These are phyloP conservation scores for Cladosporium sp. DNA, from an alignment of 2,329 filamentous ascomycete species.

Conservation along the genomic window DNA sequence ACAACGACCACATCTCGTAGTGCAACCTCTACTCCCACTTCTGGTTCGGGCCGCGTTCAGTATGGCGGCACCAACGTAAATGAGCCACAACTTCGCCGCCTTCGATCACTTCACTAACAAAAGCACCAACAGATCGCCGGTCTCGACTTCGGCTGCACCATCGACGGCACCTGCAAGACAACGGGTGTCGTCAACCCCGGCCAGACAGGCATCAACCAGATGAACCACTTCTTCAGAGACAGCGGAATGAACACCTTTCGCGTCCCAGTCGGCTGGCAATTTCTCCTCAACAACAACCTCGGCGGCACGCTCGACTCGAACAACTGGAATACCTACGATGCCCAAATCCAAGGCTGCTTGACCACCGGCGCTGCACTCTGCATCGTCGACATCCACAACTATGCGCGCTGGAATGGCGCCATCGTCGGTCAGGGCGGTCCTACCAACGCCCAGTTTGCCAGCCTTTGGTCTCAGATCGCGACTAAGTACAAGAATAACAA, in stretches of 20 bases:
- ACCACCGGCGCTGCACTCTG: slow-evolving; percentile 34
- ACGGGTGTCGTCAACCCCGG: slow-evolving; percentile 31
- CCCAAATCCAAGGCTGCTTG: slow-evolving; percentile 28
- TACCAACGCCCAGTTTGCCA: slow-evolving; percentile 54
- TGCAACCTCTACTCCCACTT: not conserved
- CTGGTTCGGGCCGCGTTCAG: slow-evolving; percentile 21
- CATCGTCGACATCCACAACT: slow-evolving; percentile 32
- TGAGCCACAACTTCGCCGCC: not conserved
- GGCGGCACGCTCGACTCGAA: slow-evolving; percentile 19
- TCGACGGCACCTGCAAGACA: slow-evolving; percentile 37
- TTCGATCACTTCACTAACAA: not conserved
- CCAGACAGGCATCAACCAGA: slow-evolving; percentile 37
- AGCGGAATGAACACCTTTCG: slow-evolving; percentile 55
- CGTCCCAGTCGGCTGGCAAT: slow-evolving; percentile 44
- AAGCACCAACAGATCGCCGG: slow-evolving; percentile 15
- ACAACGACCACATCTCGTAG: slow-evolving; percentile 6
- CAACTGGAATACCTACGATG: slow-evolving; percentile 25
- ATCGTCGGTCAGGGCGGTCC: slow-evolving; percentile 65
- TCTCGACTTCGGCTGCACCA: slow-evolving; percentile 34
- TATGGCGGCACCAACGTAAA: slow-evolving; percentile 30
- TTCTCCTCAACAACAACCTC: slow-evolving; percentile 22
- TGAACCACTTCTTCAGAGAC: slow-evolving; percentile 53
- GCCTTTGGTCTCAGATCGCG: slow-evolving; percentile 55
- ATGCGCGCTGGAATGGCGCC: slow-evolving; percentile 52
- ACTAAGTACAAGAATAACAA: slow-evolving; percentile 52